Percentiles rank a stretch among this genome's conserved stretches.
Evolutionary conservation across 2,329 filamentous ascomycete genomes (phyloP).

Genomic region (Tolypocladium nubicola): DNA sequence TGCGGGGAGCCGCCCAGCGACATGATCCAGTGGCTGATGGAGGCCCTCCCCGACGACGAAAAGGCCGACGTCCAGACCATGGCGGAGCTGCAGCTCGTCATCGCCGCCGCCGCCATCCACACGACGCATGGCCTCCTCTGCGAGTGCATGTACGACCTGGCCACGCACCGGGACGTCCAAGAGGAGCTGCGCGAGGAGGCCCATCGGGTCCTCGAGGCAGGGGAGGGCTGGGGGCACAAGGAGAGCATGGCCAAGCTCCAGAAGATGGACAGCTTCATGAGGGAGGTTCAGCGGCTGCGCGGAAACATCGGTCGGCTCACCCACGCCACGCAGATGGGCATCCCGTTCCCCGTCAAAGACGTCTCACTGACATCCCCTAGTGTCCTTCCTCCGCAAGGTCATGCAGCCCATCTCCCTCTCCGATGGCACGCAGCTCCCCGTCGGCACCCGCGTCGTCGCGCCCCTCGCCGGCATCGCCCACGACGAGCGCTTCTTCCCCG

Average conservation of each 20-base stretch:
- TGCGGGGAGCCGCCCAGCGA: conserved; percentile 28
- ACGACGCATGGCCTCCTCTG: conserved; percentile 33
- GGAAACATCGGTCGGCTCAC: conserved; percentile 30
- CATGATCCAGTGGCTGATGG: conserved; percentile 33
- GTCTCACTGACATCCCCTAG: conserved; percentile 14
- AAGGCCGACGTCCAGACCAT: conserved; percentile 26
- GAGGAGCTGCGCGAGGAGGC: conserved; percentile 39
- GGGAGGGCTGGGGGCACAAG: conserved; percentile 30
- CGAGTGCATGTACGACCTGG: conserved; percentile 40
- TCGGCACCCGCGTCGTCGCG: conserved; percentile 30
- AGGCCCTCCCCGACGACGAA: conserved; percentile 26
- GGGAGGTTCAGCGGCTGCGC: conserved; percentile 27
- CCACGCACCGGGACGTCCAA: conserved; percentile 34
- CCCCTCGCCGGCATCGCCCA: conserved; percentile 29
- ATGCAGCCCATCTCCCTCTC: conserved; percentile 33
- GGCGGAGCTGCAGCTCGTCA: conserved; percentile 31
- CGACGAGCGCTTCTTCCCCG: conserved; percentile 27
- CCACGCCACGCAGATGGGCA: too few relatives aligned
- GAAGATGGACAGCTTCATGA: conserved; percentile 39
- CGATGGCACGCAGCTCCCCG: conserved; percentile 31
- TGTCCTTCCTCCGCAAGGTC: conserved; percentile 34
- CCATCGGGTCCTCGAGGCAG: conserved; percentile 25
- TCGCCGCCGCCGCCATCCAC: conserved; percentile 33
- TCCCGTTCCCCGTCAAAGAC: too few relatives aligned
- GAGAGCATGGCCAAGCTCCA: conserved; percentile 31